Base-by-base conservation (phyloP, 306 rosid species). In the Begonia peltatifolia region DNA sequence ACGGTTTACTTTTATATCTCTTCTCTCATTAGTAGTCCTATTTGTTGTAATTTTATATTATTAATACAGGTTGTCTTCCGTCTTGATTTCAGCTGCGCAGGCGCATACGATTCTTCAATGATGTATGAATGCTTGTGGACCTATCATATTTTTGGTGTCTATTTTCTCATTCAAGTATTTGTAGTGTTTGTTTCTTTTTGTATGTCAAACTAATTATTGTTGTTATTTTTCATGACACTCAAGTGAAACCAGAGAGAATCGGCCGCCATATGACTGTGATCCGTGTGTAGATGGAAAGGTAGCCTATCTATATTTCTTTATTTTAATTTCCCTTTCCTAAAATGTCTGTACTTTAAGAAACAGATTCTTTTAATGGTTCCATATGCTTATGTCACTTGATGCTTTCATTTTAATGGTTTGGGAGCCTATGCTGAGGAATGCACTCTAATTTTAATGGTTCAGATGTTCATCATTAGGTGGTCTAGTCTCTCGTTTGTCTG, bases 11-110 rank as follows among this genome's bases (percentile, higher is more conserved):
- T 44, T 11, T 2, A 44, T 44, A n/a, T 52, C 11, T 17, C 15
- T 12, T 35, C 46, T 18, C 8, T 17, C 12, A 7, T 41, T 49
- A 49, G 16, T 49, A 9, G 14, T 49, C 20, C 23, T 49, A 14
- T 49, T 16, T 49, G 18, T 14, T 14, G 2, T 49, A 16, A n/a
- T 11, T 13, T 49, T 49, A 2, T 20, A 20, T 71, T 17, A 8
- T 47, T 46, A 16, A 43, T 49, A 53, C 79, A 87, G 96, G 70
- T 79, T 75, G 47, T 75, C 50, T 68, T 68, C 48, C 63, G n/a
- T 9, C 54, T 36, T 56, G 58, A 54, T 41, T 35, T 60, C 57
- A 50, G 50, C 43, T 60, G 53, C 49, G 75, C 70, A 17, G 67
- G 60, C 70, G 55, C 62, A 46, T 72, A 77, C 0, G 66, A 55